A percentile compares a stretch with the other conserved stretches of the same genome.
phyloP scores from a whole-genome alignment of 2,329 filamentous ascomycete genomes.

The Uncinocarpus reesii region DNA sequence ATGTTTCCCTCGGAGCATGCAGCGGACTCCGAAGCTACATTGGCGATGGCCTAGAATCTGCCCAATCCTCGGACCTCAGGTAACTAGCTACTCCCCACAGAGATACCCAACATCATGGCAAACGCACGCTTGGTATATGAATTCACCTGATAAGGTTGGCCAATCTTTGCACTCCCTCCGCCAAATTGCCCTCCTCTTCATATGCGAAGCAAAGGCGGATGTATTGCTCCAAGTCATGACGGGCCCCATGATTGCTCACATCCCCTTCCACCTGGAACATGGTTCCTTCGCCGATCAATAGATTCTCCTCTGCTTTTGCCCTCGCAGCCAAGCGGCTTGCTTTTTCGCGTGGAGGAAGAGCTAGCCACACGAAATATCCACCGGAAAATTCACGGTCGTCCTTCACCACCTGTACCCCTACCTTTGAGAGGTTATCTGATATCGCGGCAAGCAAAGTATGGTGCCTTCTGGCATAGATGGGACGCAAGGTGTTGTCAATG shows the following conservation, averaged over 20 bases:
- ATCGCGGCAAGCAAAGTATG: constrained; percentile 50
- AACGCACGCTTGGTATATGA: background rate
- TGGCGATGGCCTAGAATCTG: too few relatives aligned
- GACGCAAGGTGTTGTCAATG: constrained; percentile 45
- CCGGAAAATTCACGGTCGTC: constrained; percentile 48
- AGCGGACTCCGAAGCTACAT: too few relatives aligned
- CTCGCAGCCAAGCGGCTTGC: constrained; percentile 47
- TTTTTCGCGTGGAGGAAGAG: constrained; percentile 46
- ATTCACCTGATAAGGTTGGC: constrained; percentile 39
- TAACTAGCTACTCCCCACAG: background rate
- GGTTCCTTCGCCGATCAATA: constrained; percentile 58
- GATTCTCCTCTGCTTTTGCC: constrained; percentile 52
- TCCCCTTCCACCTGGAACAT: constrained; percentile 57
- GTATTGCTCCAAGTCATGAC: constrained; percentile 47
- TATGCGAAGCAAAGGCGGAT: constrained; percentile 63
- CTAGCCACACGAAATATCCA: constrained; percentile 79
- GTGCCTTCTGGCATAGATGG: constrained; percentile 47
- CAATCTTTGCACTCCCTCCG: constrained; percentile 57
- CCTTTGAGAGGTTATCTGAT: constrained; percentile 48
- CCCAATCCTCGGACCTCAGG: too few relatives aligned
- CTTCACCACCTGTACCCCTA: constrained; percentile 42
- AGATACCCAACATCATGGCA: too few relatives aligned
- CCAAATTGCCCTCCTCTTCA: constrained; percentile 56
- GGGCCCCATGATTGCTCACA: constrained; percentile 30
- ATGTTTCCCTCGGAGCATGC: too few relatives aligned